Base-by-base conservation (phyloP, 2,329 filamentous ascomycete genomes). In the Xylariaceae sp. region DNA sequence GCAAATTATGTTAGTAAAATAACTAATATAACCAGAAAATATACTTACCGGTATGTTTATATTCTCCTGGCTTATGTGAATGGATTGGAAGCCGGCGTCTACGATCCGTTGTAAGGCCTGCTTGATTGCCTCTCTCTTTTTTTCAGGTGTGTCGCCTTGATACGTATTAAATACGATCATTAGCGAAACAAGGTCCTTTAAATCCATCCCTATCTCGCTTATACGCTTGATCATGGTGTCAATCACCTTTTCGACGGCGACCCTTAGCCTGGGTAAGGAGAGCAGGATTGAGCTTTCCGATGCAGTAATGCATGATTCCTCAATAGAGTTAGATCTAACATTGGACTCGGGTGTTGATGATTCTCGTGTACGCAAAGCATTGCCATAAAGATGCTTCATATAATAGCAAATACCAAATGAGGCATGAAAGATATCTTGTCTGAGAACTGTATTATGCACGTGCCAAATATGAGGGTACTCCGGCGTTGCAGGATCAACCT, bases 361-460 rank as follows among this genome's bases (percentile, higher is more conserved):
- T n/a, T 59, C 53, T n/a, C 35, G 48, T 18, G 56, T 49, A 10
- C 56, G 57, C 2, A 21, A 42, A 13, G 59, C 41, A 15, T 36
- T 49, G 5, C 46, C 46, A 42, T 58, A 57, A 7, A 68, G 65
- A 23, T 69, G 69, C 50, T 72, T 73, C 63, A 83, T 80, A 51
- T 80, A 83, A 58, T 78, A 82, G 62, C 81, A 83, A 10, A 83
- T 70, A 52, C 80, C 81, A 37, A 83, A 74, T 2, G 79, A 78
- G 45, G 81, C 79, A 64, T 83, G 80, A 16, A 82, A 70, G 20
- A 83, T 78, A 57, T 83, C 81, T 54, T 77, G 75, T 60, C 79
- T 81, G 29, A 83, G 64, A 9, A 81, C 71, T 42, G 81, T 73
- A 53, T 81, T 74, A 49, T 81, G 80, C 73, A 82, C 79, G 52